Evolutionary conservation across 2,329 filamentous ascomycete genomes (phyloP).

Genomic region (Canariomyces notabilis): DNA sequence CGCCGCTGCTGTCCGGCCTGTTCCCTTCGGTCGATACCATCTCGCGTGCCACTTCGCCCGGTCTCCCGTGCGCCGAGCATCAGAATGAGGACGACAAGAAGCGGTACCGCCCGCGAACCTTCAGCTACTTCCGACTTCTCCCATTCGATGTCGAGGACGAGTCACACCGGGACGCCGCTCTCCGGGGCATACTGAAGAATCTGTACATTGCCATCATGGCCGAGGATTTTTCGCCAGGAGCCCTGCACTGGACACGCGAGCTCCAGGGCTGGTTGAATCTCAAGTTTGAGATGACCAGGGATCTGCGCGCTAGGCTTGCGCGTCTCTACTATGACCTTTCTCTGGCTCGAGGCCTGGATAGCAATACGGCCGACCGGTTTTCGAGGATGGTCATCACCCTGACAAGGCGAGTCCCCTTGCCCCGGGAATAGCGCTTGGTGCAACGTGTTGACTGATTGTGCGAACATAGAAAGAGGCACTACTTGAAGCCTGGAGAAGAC

Average conservation of each 20-base stretch:
- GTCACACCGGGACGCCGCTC: slow-evolving; percentile 66
- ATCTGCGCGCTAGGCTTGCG: slow-evolving; percentile 75
- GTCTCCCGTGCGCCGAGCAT: slow-evolving; percentile 49
- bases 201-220: slow-evolving; percentile 88
- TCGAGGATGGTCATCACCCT: slow-evolving; percentile 93
- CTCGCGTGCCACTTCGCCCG: slow-evolving; percentile 82
- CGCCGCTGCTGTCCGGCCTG: slow-evolving; percentile 35
- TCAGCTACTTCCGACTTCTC: slow-evolving; percentile 84
- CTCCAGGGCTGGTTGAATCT: slow-evolving; percentile 90
- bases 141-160: slow-evolving; percentile 86
- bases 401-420: slow-evolving; percentile 67
- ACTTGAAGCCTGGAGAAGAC: slow-evolving; percentile 84
- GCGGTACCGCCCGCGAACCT: slow-evolving; percentile 80
- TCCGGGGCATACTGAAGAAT: slow-evolving; percentile 85
- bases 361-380: slow-evolving; percentile 78
- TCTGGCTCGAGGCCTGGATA: slow-evolving; percentile 83
- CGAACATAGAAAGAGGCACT: slow-evolving; percentile 75
- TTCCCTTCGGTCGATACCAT: slow-evolving; percentile 58
- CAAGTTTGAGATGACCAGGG: slow-evolving; percentile 92
- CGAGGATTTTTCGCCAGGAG: slow-evolving; percentile 90
- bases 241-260: slow-evolving; percentile 95
- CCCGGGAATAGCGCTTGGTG: background rate
- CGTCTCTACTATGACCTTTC: slow-evolving; percentile 92
- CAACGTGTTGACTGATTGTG: slow-evolving; percentile 8
- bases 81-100: slow-evolving; percentile 50